Evolutionary conservation across 306 rosid genomes (phyloP), one percentile per base, ranked within the genome.

Genomic region (Acacia melanoxylon): DNA sequence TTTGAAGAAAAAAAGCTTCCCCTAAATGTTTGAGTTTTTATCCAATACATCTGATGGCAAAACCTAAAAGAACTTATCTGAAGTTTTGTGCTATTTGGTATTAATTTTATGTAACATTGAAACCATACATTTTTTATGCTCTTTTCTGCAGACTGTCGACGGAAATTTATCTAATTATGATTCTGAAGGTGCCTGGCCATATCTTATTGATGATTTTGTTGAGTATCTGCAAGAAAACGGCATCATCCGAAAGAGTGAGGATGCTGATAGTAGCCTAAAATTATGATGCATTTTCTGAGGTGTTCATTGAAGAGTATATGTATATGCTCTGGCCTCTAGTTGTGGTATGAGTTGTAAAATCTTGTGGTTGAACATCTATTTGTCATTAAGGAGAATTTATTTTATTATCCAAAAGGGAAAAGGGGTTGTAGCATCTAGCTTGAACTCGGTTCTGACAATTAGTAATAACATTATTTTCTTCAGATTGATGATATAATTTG

Each of bases 141-240:
- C 68, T 90, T 35, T 24, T 58, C 41, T 83, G 88, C 88, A 96
- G 99, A 87, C 87, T 6, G 94, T 96, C 33, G 94, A 88, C 59
- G 84, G 91, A 11, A 83, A 82, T 68, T 88, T 96, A 82, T 83
- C 97, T 29, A 89, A 93, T 85, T 96, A 96, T 46, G 99, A 96
- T 72, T 92, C 97, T 2, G 94, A 93, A 89, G 99, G 99, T 69
- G 99, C 99, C 17, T 93, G 99, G 98, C 99, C 99, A 0, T 96
- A 96, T 81, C 98, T 96, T 29, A 93, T 96, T 35, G 99, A 96
- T 67, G 97, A 96, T 81, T 96, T 96, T 87, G 98, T 93, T 0
- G 99, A 96, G 75, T 93, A 92, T 88, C 88, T 96, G 87, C 86
- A 77, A 5, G 99, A 93, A 83, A 92, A 96, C 78, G 94, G 93